Evolutionary conservation across 192 early-diverging fungal species (phyloP).

Genomic region (Podila horticola): DNA sequence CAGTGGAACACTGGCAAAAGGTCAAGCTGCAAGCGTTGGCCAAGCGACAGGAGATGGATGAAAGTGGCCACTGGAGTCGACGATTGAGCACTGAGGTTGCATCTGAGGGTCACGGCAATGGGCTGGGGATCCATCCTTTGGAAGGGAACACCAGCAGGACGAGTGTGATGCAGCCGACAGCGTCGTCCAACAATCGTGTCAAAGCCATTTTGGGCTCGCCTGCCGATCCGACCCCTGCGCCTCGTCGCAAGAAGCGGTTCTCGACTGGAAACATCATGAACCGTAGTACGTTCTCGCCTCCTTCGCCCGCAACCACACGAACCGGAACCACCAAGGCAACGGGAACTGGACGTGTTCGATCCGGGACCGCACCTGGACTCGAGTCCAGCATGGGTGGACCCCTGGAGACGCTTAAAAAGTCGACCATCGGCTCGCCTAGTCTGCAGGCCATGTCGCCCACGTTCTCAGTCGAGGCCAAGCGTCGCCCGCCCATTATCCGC

Average conservation of each 20-base stretch:
- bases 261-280: constrained; percentile 44
- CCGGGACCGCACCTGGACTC: constrained; percentile 24
- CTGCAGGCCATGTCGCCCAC: constrained; percentile 39
- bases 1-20: constrained; percentile 60
- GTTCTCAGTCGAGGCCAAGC: constrained; percentile 27
- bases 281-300: constrained; percentile 20
- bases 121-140: constrained; percentile 17
- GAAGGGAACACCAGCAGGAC: constrained; percentile 8
- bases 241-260: constrained; percentile 23
- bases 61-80: constrained; percentile 13
- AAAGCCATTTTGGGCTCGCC: constrained; percentile 44
- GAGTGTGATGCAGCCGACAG: constrained; percentile 37
- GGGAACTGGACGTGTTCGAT: constrained; percentile 17
- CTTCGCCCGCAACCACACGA: not conserved
- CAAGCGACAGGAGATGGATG: constrained; percentile 55
- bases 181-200: constrained; percentile 35
- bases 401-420: constrained; percentile 6
- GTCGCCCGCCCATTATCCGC: constrained; percentile 17
- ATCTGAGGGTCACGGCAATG: constrained; percentile 2
- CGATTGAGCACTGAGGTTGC: not conserved
- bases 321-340: not conserved
- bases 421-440: constrained; percentile 13
- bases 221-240: constrained; percentile 3
- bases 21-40: constrained; percentile 53
- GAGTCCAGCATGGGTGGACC: not conserved